These are phyloP conservation scores for Phoenix roebelenii DNA, from an alignment of 176 grass and related monocot species.

Conservation along the genomic window DNA sequence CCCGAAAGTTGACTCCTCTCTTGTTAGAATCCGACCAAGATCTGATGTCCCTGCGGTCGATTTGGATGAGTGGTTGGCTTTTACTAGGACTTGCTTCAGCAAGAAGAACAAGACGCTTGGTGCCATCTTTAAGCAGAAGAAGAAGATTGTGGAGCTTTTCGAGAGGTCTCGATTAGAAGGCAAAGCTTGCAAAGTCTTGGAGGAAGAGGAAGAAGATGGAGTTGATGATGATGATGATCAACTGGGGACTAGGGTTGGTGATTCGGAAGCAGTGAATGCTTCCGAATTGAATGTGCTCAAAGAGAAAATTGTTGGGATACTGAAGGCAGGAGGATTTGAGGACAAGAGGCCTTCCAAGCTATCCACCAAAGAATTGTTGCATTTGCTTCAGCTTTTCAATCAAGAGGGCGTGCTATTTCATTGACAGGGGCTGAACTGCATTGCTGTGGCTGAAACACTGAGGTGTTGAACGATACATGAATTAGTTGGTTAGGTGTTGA, in stretches of 20 bases:
- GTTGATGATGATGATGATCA: slow-evolving; percentile 6
- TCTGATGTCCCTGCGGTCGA: slow-evolving; percentile 10
- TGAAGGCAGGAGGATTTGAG: slow-evolving; percentile 31
- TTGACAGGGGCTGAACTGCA: slow-evolving; percentile 15
- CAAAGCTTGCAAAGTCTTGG: neutral
- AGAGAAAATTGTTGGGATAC: slow-evolving; percentile 37
- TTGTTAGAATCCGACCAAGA: slow-evolving; percentile 55
- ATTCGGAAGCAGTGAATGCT: slow-evolving; percentile 11
- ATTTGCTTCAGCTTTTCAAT: slow-evolving; percentile 60
- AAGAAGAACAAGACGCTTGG: slow-evolving; percentile 92
- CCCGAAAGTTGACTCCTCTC: slow-evolving; percentile 77
- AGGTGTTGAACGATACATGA: too few species aligned
- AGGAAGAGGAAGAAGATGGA: neutral
- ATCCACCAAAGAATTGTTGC: slow-evolving; percentile 53
- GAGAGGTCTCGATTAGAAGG: slow-evolving; percentile 14
- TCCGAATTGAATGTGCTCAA: slow-evolving; percentile 37
- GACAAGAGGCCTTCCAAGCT: slow-evolving; percentile 66
- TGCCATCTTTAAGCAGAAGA: slow-evolving; percentile 92
- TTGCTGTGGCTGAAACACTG: too few species aligned
- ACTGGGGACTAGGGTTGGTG: too few species aligned
- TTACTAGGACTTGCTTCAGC: slow-evolving; percentile 57
- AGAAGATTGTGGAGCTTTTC: slow-evolving; percentile 48
- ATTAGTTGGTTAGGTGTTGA: too few species aligned
- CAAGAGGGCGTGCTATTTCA: slow-evolving; percentile 46
- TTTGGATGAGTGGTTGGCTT: slow-evolving; percentile 68